Percentiles rank a stretch among this genome's conserved stretches.
These are phyloP conservation scores for Marchantia polymorpha DNA, from an alignment of 225 moss, liverwort and hornwort species.

Conservation along the genomic window DNA sequence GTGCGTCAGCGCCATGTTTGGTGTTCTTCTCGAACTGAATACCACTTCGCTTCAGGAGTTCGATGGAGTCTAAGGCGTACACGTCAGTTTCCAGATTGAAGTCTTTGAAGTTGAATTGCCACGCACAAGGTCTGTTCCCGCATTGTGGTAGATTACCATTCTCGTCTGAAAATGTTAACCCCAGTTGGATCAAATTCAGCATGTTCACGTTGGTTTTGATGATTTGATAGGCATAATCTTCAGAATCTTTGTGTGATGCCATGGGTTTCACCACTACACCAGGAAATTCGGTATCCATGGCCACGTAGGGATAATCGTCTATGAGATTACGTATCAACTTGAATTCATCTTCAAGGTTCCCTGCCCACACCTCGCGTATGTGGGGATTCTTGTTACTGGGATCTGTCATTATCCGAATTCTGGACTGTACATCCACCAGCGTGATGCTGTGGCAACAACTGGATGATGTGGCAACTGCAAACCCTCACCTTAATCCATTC, in stretches of 20 bases:
- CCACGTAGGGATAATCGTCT: slow-evolving; percentile 70
- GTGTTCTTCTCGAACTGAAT: slow-evolving; percentile 63
- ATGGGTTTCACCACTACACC: slow-evolving; percentile 65
- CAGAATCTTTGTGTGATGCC: slow-evolving; percentile 57
- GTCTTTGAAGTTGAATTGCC: slow-evolving; percentile 81
- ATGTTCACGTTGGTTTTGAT: slow-evolving; percentile 64
- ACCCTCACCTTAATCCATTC: too few relatives aligned
- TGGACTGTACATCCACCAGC: too few relatives aligned
- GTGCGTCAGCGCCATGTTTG: slow-evolving; percentile 62
- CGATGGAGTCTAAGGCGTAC: slow-evolving; percentile 64
- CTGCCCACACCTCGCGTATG: slow-evolving; percentile 82
- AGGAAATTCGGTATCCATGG: slow-evolving; percentile 77
- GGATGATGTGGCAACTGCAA: too few relatives aligned
- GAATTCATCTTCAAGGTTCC: slow-evolving; percentile 68
- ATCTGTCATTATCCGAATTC: background rate
- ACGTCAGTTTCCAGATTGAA: slow-evolving; percentile 61
- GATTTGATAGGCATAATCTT: slow-evolving; percentile 57
- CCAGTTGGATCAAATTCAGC: slow-evolving; percentile 74
- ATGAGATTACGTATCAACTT: slow-evolving; percentile 72
- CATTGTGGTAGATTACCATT: slow-evolving; percentile 55
- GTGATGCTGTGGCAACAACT: too few relatives aligned
- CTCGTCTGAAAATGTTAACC: slow-evolving; percentile 69
- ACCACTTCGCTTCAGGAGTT: slow-evolving; percentile 60
- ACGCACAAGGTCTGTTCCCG: slow-evolving; percentile 57
- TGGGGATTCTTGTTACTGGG: slow-evolving; percentile 23